Conservation (phyloP, 73 alveolate genomes). For the Halteria grandinella region DNA sequence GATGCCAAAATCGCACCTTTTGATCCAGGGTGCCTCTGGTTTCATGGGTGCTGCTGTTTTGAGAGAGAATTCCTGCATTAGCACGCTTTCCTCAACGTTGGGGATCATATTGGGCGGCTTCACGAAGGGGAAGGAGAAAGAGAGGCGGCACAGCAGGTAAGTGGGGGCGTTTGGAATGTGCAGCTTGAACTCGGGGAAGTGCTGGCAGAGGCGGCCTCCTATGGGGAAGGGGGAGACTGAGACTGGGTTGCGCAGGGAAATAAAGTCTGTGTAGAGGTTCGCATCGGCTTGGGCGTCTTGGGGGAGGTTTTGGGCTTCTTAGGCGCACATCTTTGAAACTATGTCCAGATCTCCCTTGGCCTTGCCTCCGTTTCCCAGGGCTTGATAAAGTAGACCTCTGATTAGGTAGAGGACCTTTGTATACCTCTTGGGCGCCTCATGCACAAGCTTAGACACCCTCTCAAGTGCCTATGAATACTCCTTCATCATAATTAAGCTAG, state of each 20-base stretch:
- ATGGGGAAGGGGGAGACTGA: conserved; percentile 59
- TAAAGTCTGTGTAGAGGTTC: not conserved
- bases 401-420: conserved; percentile 27
- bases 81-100: conserved; percentile 60
- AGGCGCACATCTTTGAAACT: not conserved
- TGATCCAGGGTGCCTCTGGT: conserved; percentile 82
- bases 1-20: conserved; percentile 59
- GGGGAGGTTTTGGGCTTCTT: not conserved
- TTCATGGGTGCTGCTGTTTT: conserved; percentile 31
- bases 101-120: conserved; percentile 82
- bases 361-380: conserved; percentile 22
- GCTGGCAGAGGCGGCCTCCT: conserved; percentile 56
- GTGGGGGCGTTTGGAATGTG: not conserved
- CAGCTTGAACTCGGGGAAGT: conserved; percentile 39
- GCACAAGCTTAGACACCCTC: conserved; percentile 7
- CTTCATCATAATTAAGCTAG: conserved; percentile 35
- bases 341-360: conserved; percentile 19
- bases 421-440: conserved; percentile 57
- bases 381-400: conserved; percentile 41
- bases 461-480: conserved; percentile 30
- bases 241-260: conserved; percentile 23
- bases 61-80: conserved; percentile 46
- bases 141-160: conserved; percentile 38
- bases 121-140: conserved; percentile 70
- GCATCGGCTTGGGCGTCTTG: conserved; percentile 9